Evolutionary conservation across 352 stramenopile species (phyloP).

Genomic region (Phytophthora fragariae): DNA sequence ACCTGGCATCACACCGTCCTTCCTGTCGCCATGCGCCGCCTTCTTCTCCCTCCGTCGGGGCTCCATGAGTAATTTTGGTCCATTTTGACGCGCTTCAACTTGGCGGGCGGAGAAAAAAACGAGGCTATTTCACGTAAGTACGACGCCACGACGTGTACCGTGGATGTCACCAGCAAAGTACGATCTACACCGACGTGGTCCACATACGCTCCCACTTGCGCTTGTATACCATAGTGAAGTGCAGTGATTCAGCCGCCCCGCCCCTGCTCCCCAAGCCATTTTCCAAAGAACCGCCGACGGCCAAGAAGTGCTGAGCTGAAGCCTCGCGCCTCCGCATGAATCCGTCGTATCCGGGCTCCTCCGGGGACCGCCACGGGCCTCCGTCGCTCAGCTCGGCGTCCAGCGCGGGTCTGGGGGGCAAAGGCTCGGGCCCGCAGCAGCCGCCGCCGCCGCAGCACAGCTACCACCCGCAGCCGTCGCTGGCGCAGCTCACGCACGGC

Average conservation of each 20-base stretch:
- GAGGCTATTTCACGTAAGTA: too few relatives aligned
- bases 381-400: slow-evolving; percentile 47
- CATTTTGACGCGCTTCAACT: too few relatives aligned
- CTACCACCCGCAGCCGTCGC: slow-evolving; percentile 74
- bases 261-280: background rate
- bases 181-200: background rate
- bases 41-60: slow-evolving; percentile 20
- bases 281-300: slow-evolving; percentile 33
- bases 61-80: slow-evolving; percentile 29
- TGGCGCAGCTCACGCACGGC: slow-evolving; percentile 55
- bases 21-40: background rate
- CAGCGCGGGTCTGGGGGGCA: slow-evolving; percentile 45
- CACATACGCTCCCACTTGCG: background rate
- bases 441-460: slow-evolving; percentile 50
- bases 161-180: too few relatives aligned
- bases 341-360: slow-evolving; percentile 78
- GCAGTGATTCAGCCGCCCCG: background rate
- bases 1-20: slow-evolving; percentile 21
- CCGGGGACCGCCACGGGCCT: slow-evolving; percentile 68
- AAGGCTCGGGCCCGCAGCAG: slow-evolving; percentile 34
- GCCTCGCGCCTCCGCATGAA: slow-evolving; percentile 52
- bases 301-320: slow-evolving; percentile 14
- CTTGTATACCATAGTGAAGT: slow-evolving; percentile 1
- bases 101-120: too few relatives aligned
- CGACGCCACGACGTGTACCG: too few relatives aligned